phyloP scores from a whole-genome alignment of 768 basidiomycete species.

The Collybia sordida region DNA sequence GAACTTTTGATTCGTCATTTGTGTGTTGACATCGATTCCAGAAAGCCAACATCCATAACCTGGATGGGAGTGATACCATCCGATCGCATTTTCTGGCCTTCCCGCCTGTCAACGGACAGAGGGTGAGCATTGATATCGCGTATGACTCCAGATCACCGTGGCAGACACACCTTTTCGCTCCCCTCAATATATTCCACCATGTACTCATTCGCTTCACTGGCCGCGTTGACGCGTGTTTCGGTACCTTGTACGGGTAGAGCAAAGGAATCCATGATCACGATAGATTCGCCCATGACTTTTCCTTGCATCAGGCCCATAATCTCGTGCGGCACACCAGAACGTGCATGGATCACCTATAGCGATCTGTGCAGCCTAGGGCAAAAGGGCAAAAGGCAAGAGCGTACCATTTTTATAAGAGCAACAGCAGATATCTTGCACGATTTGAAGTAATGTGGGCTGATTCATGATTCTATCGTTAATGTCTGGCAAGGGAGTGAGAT shows the following conservation, averaged over 20 bases:
- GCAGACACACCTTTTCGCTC: constrained; percentile 63
- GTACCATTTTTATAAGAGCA: constrained; percentile 92
- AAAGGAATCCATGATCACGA: constrained; percentile 94
- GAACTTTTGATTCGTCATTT: constrained; percentile 91
- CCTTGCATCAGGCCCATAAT: constrained; percentile 99
- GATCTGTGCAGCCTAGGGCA: neutral
- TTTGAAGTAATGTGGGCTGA: constrained; percentile 79
- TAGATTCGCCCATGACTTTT: constrained; percentile 76
- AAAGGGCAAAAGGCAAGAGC: constrained; percentile 1
- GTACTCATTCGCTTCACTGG: constrained; percentile 94
- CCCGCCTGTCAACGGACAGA: constrained; percentile 54
- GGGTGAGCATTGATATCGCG: neutral
- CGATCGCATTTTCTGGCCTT: constrained; percentile 82
- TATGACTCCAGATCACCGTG: neutral
- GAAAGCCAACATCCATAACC: constrained; percentile 99
- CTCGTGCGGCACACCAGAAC: constrained; percentile 96
- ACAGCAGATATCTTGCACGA: constrained; percentile 94
- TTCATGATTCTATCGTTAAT: too few species aligned
- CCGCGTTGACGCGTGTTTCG: constrained; percentile 96
- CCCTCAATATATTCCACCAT: constrained; percentile 92
- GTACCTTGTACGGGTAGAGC: constrained; percentile 97
- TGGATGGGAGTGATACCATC: constrained; percentile 99
- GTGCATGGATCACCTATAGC: constrained; percentile 90
- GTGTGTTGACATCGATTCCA: constrained; percentile 97
- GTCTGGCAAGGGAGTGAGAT: neutral